These are phyloP conservation scores for Zalerion maritima DNA, from an alignment of 495 filamentous ascomycete species.

Conservation along the genomic window DNA sequence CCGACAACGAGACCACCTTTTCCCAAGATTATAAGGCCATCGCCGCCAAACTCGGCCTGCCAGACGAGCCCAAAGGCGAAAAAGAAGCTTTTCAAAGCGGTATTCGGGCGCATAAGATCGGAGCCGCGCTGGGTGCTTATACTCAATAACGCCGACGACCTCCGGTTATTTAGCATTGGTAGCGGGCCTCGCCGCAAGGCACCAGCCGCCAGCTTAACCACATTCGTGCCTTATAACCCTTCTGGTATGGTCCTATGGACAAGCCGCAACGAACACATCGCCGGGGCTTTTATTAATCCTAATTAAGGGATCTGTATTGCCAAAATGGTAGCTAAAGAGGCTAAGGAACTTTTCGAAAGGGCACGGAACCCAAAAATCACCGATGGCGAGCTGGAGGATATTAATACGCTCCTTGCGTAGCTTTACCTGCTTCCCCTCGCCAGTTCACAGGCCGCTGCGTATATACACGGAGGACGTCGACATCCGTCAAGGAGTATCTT, in stretches of 20 bases:
- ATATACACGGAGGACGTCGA: conserved; percentile 13
- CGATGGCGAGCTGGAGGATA: conserved; percentile 5
- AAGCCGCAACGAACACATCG: conserved; percentile 15
- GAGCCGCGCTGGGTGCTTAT: conserved; percentile 19
- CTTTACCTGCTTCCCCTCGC: conserved; percentile 15
- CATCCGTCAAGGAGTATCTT: conserved; percentile 8
- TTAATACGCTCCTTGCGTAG: conserved; percentile 9
- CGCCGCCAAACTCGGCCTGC: conserved; percentile 9
- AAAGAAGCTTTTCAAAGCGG: conserved; percentile 2
- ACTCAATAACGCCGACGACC: conserved; percentile 24
- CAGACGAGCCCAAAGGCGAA: conserved; percentile 7
- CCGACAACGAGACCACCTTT: conserved; percentile 14
- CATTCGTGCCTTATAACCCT: conserved; percentile 7
- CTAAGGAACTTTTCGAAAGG: conserved; percentile 5
- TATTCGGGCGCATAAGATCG: conserved; percentile 6
- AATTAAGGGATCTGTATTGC: conserved; percentile 5
- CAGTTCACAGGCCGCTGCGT: conserved; percentile 15
- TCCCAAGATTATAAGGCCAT: conserved; percentile 16
- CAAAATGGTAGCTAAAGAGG: conserved; percentile 8
- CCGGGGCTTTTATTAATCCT: conserved; percentile 4
- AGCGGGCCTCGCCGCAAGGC: background rate
- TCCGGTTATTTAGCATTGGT: conserved; percentile 10
- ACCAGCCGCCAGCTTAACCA: conserved; percentile 3
- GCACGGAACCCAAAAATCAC: conserved; percentile 4
- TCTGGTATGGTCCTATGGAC: conserved; percentile 18